Percentiles rank a stretch among this genome's conserved stretches.
These are phyloP conservation scores for Candida mesenterica DNA, from an alignment of 1,139 yeast species.

Conservation along the genomic window DNA sequence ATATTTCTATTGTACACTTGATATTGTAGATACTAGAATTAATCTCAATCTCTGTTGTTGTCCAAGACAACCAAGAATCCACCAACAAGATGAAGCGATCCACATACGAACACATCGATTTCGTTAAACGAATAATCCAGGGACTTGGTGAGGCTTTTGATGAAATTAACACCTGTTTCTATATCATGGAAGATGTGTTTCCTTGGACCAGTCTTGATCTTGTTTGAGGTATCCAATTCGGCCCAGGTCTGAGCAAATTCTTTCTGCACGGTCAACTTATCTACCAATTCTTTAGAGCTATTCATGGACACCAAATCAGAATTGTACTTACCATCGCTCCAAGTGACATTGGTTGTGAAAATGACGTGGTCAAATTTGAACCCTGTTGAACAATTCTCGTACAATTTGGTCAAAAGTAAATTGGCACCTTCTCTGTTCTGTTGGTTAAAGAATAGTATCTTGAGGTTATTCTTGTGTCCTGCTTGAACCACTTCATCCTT, in stretches of 20 bases:
- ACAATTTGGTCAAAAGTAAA: conserved; percentile 55
- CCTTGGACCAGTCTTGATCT: conserved; percentile 24
- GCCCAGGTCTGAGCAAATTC: conserved; percentile 70
- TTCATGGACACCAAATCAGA: conserved; percentile 84
- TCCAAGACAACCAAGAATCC: conserved; percentile 87
- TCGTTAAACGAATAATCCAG: conserved; percentile 19
- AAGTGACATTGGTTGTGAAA: conserved; percentile 90
- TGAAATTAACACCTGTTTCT: conserved; percentile 65
- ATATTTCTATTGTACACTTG: background rate
- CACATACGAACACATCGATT: conserved; percentile 85
- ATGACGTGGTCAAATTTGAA: conserved; percentile 67
- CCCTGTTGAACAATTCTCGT: conserved; percentile 34
- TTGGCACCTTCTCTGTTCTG: conserved; percentile 83
- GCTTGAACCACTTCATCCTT: conserved; percentile 21
- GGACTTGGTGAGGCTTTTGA: conserved; percentile 40
- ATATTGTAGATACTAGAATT: background rate
- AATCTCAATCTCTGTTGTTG: conserved; percentile 12
- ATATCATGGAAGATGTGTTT: conserved; percentile 69
- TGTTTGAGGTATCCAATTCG: conserved; percentile 40
- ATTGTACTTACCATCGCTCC: conserved; percentile 78
- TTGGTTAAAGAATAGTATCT: conserved; percentile 80
- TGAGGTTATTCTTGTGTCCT: conserved; percentile 17
- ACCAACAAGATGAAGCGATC: conserved; percentile 91
- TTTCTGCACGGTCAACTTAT: conserved; percentile 77
- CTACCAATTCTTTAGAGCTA: conserved; percentile 69